Evolutionary conservation across 2,329 filamentous ascomycete genomes (phyloP).

Genomic region (Pseudomassariella vexata): DNA sequence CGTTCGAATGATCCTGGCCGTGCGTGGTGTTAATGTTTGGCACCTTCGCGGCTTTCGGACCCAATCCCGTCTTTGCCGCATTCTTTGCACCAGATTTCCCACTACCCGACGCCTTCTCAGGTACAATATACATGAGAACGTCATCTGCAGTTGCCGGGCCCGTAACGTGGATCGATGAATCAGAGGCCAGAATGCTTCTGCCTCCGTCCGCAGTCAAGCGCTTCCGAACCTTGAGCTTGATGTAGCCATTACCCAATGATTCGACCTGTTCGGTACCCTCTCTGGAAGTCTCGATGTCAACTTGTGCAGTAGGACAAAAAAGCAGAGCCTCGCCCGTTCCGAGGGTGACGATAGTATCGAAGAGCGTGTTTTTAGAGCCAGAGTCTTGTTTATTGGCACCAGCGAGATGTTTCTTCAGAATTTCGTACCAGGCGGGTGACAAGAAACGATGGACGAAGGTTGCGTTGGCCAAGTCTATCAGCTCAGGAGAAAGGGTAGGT

Average conservation of each 20-base stretch:
- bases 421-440: constrained; percentile 14
- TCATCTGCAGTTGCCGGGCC: too few relatives aligned
- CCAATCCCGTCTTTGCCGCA: too few relatives aligned
- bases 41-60: too few relatives aligned
- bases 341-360: constrained; percentile 13
- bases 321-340: constrained; percentile 15
- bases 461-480: constrained; percentile 15
- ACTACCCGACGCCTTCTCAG: too few relatives aligned
- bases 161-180: too few relatives aligned
- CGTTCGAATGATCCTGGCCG: too few relatives aligned
- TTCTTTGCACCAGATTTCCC: too few relatives aligned
- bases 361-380: constrained; percentile 8
- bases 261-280: not conserved
- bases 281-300: constrained; percentile 4
- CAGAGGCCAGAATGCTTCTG: constrained; percentile 13
- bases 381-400: constrained; percentile 7
- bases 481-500: constrained; percentile 15
- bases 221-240: constrained; percentile 13
- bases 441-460: constrained; percentile 18
- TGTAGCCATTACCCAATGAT: constrained; percentile 9
- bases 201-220: constrained; percentile 14
- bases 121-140: too few relatives aligned
- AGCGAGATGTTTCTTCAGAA: constrained; percentile 13
- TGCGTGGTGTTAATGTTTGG: too few relatives aligned
- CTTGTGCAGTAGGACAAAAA: constrained; percentile 15